These are phyloP conservation scores for Maudiozyma barnettii DNA, from an alignment of 805 yeast genomes.

Conservation along the genomic window DNA sequence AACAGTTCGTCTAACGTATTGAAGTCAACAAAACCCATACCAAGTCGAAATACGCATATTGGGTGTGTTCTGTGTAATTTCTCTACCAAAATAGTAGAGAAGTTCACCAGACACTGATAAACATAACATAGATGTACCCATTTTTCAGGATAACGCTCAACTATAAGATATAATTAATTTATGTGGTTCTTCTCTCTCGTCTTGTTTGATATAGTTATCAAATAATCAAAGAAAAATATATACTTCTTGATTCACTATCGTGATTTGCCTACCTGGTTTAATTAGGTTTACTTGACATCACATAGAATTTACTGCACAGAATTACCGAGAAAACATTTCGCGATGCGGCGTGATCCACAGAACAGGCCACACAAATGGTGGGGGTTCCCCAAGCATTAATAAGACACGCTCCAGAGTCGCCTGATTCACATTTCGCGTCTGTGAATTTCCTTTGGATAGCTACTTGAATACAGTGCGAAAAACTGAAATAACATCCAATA, in stretches of 20 bases:
- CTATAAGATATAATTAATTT: too few species aligned
- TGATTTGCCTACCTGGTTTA: background rate
- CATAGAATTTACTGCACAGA: background rate
- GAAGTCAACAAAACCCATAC: background rate
- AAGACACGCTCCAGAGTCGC: background rate
- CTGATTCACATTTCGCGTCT: background rate
- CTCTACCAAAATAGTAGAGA: too few species aligned
- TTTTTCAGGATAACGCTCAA: too few species aligned
- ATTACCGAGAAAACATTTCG: background rate
- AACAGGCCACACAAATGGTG: background rate
- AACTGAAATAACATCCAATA: too few species aligned
- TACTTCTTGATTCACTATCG: background rate
- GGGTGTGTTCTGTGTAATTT: too few species aligned
- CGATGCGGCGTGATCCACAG: background rate
- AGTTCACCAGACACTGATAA: too few species aligned
- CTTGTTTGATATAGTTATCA: too few species aligned
- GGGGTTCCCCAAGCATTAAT: background rate
- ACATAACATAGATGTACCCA: too few species aligned
- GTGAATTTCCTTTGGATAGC: background rate
- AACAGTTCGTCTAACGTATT: background rate
- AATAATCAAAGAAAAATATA: too few species aligned
- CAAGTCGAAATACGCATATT: background rate
- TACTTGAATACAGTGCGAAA: too few species aligned
- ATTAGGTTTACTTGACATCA: too few species aligned
- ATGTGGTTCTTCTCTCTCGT: too few species aligned